Conservation (phyloP, 495 filamentous ascomycete species). For the Tuber umbilicatum region DNA sequence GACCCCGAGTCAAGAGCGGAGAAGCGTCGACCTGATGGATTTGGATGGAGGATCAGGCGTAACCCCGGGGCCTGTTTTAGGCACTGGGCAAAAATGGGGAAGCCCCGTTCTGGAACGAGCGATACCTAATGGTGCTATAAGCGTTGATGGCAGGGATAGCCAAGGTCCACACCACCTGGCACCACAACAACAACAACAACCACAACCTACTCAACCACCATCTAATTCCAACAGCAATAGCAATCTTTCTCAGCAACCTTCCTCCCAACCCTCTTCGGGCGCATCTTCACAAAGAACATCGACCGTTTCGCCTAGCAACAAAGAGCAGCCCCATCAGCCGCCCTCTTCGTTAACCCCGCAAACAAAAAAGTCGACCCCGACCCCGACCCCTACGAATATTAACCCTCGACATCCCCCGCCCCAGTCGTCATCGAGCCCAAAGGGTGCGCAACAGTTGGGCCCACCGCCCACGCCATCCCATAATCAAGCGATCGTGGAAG, state of each 20-base stretch:
- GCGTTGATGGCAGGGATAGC: slow-evolving; percentile 37
- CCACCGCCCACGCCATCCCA: slow-evolving; percentile 38
- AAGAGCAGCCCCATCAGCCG: slow-evolving; percentile 32
- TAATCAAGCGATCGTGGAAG: slow-evolving; percentile 18
- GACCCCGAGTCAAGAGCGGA: slow-evolving; percentile 22
- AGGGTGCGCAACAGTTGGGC: slow-evolving; percentile 24
- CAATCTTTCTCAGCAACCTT: slow-evolving; percentile 24
- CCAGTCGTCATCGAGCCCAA: slow-evolving; percentile 24
- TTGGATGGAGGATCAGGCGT: slow-evolving; percentile 32
- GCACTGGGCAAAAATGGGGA: slow-evolving; percentile 33
- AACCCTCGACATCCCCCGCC: slow-evolving; percentile 20
- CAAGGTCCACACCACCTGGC: slow-evolving; percentile 45
- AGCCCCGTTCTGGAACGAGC: slow-evolving; percentile 40
- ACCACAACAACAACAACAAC: slow-evolving; percentile 38
- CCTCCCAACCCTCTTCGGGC: slow-evolving; percentile 18
- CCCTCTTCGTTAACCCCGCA: slow-evolving; percentile 19
- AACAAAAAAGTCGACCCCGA: slow-evolving; percentile 10
- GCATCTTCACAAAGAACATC: slow-evolving; percentile 27
- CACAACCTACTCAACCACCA: slow-evolving; percentile 9
- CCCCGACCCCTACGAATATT: slow-evolving; percentile 23
- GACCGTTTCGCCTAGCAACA: slow-evolving; percentile 29
- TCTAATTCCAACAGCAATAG: slow-evolving; percentile 7
- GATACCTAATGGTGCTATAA: slow-evolving; percentile 48
- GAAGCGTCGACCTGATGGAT: slow-evolving; percentile 37
- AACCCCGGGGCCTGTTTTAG: slow-evolving; percentile 42